A percentile compares a stretch with the other conserved stretches of the same genome.
Evolutionary conservation across 805 yeast species (phyloP).

Genomic region (Candida qinlingensis): DNA sequence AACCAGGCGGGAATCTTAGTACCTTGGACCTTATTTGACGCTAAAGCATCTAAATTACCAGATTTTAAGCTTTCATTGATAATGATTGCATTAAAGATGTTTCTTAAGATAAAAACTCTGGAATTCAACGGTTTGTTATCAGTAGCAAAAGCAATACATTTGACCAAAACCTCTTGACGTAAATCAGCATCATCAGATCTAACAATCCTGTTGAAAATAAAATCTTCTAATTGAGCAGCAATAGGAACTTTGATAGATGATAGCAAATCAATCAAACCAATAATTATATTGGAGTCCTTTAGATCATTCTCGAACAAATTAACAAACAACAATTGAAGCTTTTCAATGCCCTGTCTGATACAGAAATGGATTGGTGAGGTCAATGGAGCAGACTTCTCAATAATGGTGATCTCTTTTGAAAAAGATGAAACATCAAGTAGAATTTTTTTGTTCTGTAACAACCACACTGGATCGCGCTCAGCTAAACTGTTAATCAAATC

Average conservation of each 20-base stretch:
- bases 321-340: slow-evolving; percentile 48
- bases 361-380: slow-evolving; percentile 63
- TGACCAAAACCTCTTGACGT: slow-evolving; percentile 47
- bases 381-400: slow-evolving; percentile 38
- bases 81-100: slow-evolving; percentile 61
- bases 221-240: slow-evolving; percentile 47
- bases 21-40: slow-evolving; percentile 31
- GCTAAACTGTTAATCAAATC: slow-evolving; percentile 57
- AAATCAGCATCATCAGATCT: slow-evolving; percentile 38
- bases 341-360: slow-evolving; percentile 61
- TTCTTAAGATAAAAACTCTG: slow-evolving; percentile 54
- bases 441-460: slow-evolving; percentile 42
- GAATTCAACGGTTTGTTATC: slow-evolving; percentile 45
- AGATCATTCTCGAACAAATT: slow-evolving; percentile 29
- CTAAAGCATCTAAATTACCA: slow-evolving; percentile 43
- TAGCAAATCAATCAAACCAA: slow-evolving; percentile 38
- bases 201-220: slow-evolving; percentile 52
- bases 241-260: slow-evolving; percentile 41
- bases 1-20: slow-evolving; percentile 54
- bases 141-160: slow-evolving; percentile 45
- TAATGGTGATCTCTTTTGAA: slow-evolving; percentile 37
- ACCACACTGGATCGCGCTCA: slow-evolving; percentile 51
- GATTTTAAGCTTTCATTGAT: slow-evolving; percentile 50
- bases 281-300: slow-evolving; percentile 32
- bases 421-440: slow-evolving; percentile 38